Evolutionary conservation across 805 yeast species (phyloP), one percentile per base, ranked within the genome.

Genomic region (Lipomyces spencermartinsiae): DNA sequence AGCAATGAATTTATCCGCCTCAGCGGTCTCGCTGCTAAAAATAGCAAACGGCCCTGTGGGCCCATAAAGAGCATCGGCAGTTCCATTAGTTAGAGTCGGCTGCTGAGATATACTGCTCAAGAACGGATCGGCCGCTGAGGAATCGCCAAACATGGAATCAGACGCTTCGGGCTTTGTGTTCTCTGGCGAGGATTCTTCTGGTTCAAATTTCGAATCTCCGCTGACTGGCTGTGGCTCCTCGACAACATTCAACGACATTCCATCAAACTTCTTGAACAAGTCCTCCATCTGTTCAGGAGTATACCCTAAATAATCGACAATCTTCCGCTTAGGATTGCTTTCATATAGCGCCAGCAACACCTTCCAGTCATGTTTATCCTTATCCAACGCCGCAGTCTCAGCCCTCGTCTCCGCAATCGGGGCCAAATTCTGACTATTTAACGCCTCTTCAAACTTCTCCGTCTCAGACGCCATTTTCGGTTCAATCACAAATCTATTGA

Each of bases 351-450:
- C 73, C 64, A 67, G 73, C 71, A 68, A 81, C 14, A 79, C 68
- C 49, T 75, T 71, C 81, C 82, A 79, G 69, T 81, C 84, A 61
- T 71, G 71, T 31, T 71, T 73, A 35, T 74, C 73, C 35, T 69
- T 51, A 34, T 66, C 69, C 9, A 68, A 58, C 37, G 54, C 58
- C 22, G 68, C 71, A 34, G 60, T 77, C 16, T 80, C 80, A 53
- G 86, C 74, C 72, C 88, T 87, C n/a, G 83, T 76, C 64, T 85
- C 86, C 61, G 90, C 85, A 49, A 91, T 81, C 7, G 83, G 78
- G 53, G 79, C 78, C 75, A 85, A 89, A 73, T 88, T 85, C 67
- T 84, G 81, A 4, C 83, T 73, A 68, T 85, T 82, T 64, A 92
- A 80, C 1, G 95, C 93, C 19, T 81, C 80, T 49, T 83, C 80